Conservation (phyloP, 2,329 filamentous ascomycete genomes). For the Penicillium sp. region DNA sequence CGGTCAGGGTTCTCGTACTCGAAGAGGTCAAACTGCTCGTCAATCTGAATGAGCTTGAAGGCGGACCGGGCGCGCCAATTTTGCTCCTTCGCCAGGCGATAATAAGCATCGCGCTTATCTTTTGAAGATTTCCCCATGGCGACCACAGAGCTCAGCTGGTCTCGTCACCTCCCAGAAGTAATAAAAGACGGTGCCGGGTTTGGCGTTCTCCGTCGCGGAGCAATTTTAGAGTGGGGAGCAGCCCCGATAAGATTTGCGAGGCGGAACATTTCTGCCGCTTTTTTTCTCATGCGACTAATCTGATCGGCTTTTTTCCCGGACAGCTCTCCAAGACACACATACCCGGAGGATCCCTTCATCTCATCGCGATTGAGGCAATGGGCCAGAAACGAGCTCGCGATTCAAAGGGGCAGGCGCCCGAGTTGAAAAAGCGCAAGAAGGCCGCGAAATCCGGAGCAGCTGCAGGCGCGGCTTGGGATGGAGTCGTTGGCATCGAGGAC, state of each 20-base stretch:
- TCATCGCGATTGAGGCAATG: slow-evolving; percentile 18
- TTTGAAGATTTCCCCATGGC: slow-evolving; percentile 94
- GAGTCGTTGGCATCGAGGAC: slow-evolving; percentile 42
- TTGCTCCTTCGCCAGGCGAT: slow-evolving; percentile 95
- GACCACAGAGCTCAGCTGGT: not conserved
- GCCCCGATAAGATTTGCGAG: slow-evolving; percentile 31
- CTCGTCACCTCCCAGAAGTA: not conserved
- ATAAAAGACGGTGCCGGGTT: not conserved
- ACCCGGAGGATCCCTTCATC: not conserved
- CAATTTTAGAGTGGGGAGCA: slow-evolving; percentile 25
- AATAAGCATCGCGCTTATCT: slow-evolving; percentile 97
- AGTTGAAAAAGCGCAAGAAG: slow-evolving; percentile 35
- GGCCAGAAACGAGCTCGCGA: slow-evolving; percentile 34
- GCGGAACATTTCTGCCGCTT: slow-evolving; percentile 31
- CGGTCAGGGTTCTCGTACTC: slow-evolving; percentile 52
- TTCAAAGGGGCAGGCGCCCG: slow-evolving; percentile 21
- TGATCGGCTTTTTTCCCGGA: slow-evolving; percentile 8
- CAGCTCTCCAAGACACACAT: not conserved
- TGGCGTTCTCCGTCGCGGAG: slow-evolving; percentile 6
- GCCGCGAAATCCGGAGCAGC: slow-evolving; percentile 13
- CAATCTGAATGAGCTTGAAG: slow-evolving; percentile 93
- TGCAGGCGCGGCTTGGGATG: slow-evolving; percentile 20
- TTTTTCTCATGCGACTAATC: slow-evolving; percentile 27
- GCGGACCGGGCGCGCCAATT: slow-evolving; percentile 95
- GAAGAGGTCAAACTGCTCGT: slow-evolving; percentile 94